Conservation (phyloP, 306 rosid genomes). For the Carpinus fangiana region DNA sequence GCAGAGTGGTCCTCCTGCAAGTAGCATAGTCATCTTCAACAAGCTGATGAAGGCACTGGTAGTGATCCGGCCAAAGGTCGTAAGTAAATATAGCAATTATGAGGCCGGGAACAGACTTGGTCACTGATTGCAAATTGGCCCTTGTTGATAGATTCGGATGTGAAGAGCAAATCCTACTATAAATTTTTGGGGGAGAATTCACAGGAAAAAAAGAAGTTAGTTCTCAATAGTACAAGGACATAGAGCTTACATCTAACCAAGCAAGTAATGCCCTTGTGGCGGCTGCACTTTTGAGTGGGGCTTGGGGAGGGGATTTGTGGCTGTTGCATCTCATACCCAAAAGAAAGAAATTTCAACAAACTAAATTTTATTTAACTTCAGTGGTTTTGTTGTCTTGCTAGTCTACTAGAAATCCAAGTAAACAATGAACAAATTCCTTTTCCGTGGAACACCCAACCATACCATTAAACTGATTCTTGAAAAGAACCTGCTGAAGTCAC, state of each 20-base stretch:
- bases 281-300: too few species aligned
- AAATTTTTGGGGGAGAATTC: neutral
- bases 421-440: neutral
- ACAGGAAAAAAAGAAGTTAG: neutral
- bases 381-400: neutral
- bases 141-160: neutral
- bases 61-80: conserved; percentile 13
- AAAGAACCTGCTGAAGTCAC: neutral
- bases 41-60: conserved; percentile 13
- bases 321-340: too few species aligned
- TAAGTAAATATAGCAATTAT: neutral
- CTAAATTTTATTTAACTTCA: neutral
- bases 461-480: neutral
- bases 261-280: neutral
- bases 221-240: neutral
- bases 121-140: neutral
- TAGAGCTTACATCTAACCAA: neutral
- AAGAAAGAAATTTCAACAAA: neutral
- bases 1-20: conserved; percentile 4
- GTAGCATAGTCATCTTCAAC: conserved; percentile 16
- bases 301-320: too few species aligned
- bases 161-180: neutral
- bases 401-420: neutral
- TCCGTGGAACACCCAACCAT: neutral
- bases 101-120: conserved; percentile 15